These are phyloP conservation scores for Raphanus sativus DNA, from an alignment of 345 rosid species.

Conservation along the genomic window DNA sequence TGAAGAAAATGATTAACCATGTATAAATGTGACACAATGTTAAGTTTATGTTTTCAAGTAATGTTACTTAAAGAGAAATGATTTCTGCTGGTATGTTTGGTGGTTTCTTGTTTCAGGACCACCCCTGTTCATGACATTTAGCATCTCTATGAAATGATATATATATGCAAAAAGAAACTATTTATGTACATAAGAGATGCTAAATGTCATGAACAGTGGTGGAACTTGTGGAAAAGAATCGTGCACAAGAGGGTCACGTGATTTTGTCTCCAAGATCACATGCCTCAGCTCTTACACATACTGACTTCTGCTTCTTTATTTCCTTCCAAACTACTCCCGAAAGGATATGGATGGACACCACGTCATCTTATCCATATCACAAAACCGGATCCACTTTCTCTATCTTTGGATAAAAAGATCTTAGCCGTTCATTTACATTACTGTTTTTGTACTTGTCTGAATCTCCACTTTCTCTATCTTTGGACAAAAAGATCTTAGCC, in stretches of 20 bases:
- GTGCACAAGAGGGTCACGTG: too few relatives aligned
- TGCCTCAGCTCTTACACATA: too few relatives aligned
- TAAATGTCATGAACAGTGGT: too few relatives aligned
- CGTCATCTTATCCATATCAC: slow-evolving; percentile 36
- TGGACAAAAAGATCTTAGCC: too few relatives aligned
- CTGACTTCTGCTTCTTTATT: slow-evolving; percentile 20
- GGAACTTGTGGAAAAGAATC: too few relatives aligned
- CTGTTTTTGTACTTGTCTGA: too few relatives aligned
- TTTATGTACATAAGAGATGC: too few relatives aligned
- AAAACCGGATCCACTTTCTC: slow-evolving; percentile 28
- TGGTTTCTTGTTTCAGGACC: slow-evolving; percentile 26
- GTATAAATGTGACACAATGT: not conserved
- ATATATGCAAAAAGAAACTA: not conserved
- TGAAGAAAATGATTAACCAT: not conserved
- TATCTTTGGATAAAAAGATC: not conserved
- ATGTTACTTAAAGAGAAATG: not conserved
- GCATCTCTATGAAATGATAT: slow-evolving; percentile 31
- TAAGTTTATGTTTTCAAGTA: not conserved
- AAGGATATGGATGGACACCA: slow-evolving; percentile 41
- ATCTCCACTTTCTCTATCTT: too few relatives aligned
- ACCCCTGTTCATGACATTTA: slow-evolving; percentile 19
- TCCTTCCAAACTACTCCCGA: slow-evolving; percentile 9
- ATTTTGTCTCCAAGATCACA: too few relatives aligned
- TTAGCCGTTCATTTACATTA: not conserved
- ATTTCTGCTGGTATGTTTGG: slow-evolving; percentile 27